These are phyloP conservation scores for Liquidambar formosana DNA, from an alignment of 164 flowering plant genomes.

Conservation along the genomic window DNA sequence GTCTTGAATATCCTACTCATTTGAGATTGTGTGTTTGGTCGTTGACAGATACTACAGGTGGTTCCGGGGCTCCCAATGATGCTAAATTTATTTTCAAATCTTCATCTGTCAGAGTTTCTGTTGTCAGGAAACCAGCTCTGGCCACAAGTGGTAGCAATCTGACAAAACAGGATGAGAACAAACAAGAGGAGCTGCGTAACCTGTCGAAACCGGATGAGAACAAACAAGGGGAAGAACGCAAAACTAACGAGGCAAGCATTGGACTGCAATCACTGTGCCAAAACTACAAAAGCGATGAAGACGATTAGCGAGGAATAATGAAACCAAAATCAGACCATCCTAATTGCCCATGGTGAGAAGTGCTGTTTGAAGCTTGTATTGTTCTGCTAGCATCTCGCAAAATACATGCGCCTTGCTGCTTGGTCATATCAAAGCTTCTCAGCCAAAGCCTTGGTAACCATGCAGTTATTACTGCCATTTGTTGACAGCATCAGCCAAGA, in stretches of 20 bases:
- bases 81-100: conserved; percentile 22
- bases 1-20: too few relatives aligned
- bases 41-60: conserved; percentile 14
- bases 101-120: conserved; percentile 27
- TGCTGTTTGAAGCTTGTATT: too few relatives aligned
- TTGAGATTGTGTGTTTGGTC: too few relatives aligned
- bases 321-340: too few relatives aligned
- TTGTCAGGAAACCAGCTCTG: conserved; percentile 29
- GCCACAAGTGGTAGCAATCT: neutral
- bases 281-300: conserved; percentile 43
- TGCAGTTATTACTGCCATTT: too few relatives aligned
- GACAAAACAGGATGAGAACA: conserved; percentile 5
- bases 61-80: conserved; percentile 8
- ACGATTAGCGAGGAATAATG: conserved; percentile 2
- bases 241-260: conserved; percentile 12
- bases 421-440: too few relatives aligned
- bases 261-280: conserved; percentile 40
- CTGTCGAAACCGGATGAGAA: conserved; percentile 10
- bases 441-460: too few relatives aligned
- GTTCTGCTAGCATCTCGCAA: too few relatives aligned
- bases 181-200: neutral
- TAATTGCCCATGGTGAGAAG: neutral
- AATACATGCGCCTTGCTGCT: too few relatives aligned
- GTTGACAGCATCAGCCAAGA: too few relatives aligned
- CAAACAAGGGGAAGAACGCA: neutral